These are phyloP conservation scores for Nakazawaea laoshanensis DNA, from an alignment of 805 yeast species.

Conservation along the genomic window DNA sequence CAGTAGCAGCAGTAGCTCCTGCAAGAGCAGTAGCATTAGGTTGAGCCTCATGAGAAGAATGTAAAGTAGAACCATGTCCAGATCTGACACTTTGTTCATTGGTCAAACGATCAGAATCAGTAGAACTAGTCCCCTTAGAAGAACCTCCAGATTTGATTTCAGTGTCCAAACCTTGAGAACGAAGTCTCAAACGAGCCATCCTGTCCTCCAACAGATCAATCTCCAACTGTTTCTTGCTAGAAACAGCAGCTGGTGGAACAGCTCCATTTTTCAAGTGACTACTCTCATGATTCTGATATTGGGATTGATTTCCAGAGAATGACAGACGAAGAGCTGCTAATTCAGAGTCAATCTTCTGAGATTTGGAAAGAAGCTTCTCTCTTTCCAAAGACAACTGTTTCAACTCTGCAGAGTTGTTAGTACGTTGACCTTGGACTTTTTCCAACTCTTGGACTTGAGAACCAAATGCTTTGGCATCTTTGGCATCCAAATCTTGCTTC, in stretches of 20 bases:
- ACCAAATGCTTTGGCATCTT: slow-evolving; percentile 2
- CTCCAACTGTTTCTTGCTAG: slow-evolving; percentile 3
- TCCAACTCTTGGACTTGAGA: not conserved
- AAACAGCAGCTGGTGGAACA: not conserved
- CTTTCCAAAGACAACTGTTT: slow-evolving; percentile 2
- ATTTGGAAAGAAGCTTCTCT: not conserved
- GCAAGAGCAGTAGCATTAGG: not conserved
- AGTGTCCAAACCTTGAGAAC: slow-evolving; percentile 2
- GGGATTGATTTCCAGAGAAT: no score
- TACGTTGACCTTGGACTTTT: not conserved
- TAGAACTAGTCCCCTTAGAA: no score
- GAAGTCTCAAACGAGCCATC: slow-evolving; percentile 4
- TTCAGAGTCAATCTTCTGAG: slow-evolving; percentile 1
- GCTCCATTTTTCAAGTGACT: slow-evolving; percentile 4
- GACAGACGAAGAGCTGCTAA: no score
- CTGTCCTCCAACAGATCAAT: slow-evolving; percentile 9
- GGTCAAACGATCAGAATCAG: no score
- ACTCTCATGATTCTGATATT: no score
- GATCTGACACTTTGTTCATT: slow-evolving; percentile 3
- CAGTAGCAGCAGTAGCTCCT: not conserved
- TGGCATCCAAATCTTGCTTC: slow-evolving; percentile 1
- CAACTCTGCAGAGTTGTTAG: slow-evolving; percentile 1
- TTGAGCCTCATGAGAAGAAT: not conserved
- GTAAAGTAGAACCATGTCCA: slow-evolving; percentile 6
- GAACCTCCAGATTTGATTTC: not conserved